phyloP scores from a whole-genome alignment of 306 rosid species.

The Cicer pinnatifidum region DNA sequence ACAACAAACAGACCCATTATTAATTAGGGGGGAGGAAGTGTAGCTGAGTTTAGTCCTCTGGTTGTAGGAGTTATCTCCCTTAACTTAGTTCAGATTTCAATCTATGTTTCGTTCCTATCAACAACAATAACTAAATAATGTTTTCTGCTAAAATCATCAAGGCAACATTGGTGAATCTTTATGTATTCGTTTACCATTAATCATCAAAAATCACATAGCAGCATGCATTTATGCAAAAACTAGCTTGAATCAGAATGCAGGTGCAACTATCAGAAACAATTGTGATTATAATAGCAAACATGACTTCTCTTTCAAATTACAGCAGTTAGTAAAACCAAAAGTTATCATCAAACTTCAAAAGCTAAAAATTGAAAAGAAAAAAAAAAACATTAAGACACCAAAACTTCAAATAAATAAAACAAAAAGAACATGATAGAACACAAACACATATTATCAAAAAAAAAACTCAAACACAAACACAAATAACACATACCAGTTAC shows the following conservation, averaged over 20 bases:
- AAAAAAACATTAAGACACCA: neutral
- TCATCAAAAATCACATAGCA: slow-evolving; percentile 9
- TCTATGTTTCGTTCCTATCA: neutral
- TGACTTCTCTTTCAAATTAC: too few species aligned
- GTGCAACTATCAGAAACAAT: neutral
- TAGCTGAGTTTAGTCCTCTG: neutral
- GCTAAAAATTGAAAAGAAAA: slow-evolving; percentile 4
- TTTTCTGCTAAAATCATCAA: slow-evolving; percentile 19
- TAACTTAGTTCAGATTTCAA: neutral
- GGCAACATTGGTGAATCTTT: neutral
- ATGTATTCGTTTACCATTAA: slow-evolving; percentile 12
- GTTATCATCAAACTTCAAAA: neutral
- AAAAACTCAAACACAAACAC: too few species aligned
- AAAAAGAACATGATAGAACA: neutral
- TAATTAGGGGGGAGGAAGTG: too few species aligned
- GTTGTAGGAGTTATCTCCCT: neutral
- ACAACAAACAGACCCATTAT: too few species aligned
- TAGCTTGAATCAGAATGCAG: slow-evolving; percentile 29
- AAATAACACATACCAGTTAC: neutral
- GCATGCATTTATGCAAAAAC: neutral
- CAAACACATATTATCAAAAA: neutral
- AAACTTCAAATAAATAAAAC: neutral
- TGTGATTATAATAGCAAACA: too few species aligned
- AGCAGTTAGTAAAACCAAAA: neutral
- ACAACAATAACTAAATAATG: slow-evolving; percentile 18